These are phyloP conservation scores for Stygiomarasmius scandens DNA, from an alignment of 1,284 basidiomycete genomes.

Conservation along the genomic window DNA sequence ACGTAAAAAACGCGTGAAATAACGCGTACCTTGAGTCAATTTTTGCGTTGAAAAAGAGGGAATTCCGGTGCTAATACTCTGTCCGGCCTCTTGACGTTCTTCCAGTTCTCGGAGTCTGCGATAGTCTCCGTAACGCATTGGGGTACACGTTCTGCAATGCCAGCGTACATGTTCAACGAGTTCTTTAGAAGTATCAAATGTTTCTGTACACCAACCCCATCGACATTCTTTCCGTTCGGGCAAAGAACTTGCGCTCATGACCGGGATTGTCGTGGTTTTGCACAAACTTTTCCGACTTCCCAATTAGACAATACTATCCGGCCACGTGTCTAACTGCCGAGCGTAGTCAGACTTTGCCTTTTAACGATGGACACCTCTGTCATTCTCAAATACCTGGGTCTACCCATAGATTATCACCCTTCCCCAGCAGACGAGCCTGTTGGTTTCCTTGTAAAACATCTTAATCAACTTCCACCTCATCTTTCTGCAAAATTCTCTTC, in stretches of 20 bases:
- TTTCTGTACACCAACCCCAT: constrained; percentile 53
- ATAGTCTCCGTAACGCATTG: constrained; percentile 36
- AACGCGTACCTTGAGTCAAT: constrained; percentile 9
- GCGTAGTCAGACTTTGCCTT: too few relatives aligned
- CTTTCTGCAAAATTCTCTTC: constrained; percentile 59
- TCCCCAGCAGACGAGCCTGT: constrained; percentile 62
- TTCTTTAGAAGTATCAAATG: constrained; percentile 39
- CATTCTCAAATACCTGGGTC: constrained; percentile 63
- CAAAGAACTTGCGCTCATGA: not conserved
- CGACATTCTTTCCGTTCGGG: constrained; percentile 29
- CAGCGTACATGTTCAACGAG: constrained; percentile 47
- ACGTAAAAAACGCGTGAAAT: not conserved
- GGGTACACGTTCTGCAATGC: constrained; percentile 44
- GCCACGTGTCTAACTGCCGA: not conserved
- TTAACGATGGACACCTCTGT: constrained; percentile 40
- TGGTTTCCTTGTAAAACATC: constrained; percentile 60
- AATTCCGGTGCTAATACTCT: constrained; percentile 26
- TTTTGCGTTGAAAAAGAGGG: not conserved
- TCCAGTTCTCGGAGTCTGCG: constrained; percentile 33
- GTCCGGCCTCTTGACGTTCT: constrained; percentile 36
- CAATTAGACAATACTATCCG: too few relatives aligned
- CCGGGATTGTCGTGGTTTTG: too few relatives aligned
- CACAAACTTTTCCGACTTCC: too few relatives aligned
- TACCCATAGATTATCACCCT: constrained; percentile 54
- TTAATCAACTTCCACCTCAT: constrained; percentile 69